Percentiles rank a stretch among this genome's conserved stretches.
phyloP scores from a whole-genome alignment of 768 basidiomycete genomes.

The Clavaria fumosa region DNA sequence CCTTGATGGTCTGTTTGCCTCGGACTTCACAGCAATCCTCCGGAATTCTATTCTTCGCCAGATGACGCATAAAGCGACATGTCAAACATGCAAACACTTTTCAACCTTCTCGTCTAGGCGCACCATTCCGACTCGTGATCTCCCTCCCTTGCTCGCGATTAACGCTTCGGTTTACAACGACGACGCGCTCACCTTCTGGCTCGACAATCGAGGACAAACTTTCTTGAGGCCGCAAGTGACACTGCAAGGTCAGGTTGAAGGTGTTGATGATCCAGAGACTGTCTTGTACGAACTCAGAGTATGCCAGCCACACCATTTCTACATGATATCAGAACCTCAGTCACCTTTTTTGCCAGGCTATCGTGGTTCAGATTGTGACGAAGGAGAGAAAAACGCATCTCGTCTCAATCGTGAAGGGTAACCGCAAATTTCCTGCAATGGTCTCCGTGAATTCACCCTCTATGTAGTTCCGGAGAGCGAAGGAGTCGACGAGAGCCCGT shows the following conservation, averaged over 20 bases:
- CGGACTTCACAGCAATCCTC: constrained; percentile 54
- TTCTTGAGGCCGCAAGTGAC: constrained; percentile 48
- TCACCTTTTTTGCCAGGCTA: constrained; percentile 31
- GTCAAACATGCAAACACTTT: constrained; percentile 68
- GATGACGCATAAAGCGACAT: constrained; percentile 74
- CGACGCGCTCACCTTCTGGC: constrained; percentile 63
- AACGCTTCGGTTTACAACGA: constrained; percentile 73
- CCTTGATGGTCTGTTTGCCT: constrained; percentile 23
- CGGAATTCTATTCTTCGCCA: constrained; percentile 66
- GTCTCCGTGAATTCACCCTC: not conserved
- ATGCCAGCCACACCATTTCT: constrained; percentile 14
- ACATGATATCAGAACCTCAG: not conserved
- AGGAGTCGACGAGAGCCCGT: constrained; percentile 34
- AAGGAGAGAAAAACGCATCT: constrained; percentile 69
- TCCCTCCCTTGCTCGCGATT: constrained; percentile 76
- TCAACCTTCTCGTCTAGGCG: constrained; percentile 57
- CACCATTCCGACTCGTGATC: constrained; percentile 41
- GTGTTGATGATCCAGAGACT: constrained; percentile 36
- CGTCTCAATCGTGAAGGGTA: constrained; percentile 77
- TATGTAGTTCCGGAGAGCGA: constrained; percentile 62
- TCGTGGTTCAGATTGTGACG: constrained; percentile 65
- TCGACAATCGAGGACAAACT: constrained; percentile 39
- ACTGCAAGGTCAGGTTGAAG: constrained; percentile 44
- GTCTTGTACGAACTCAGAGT: constrained; percentile 65
- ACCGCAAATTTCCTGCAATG: constrained; percentile 9